Conservation (phyloP, 352 stramenopile genomes). For the Phytopythium helicoides region DNA sequence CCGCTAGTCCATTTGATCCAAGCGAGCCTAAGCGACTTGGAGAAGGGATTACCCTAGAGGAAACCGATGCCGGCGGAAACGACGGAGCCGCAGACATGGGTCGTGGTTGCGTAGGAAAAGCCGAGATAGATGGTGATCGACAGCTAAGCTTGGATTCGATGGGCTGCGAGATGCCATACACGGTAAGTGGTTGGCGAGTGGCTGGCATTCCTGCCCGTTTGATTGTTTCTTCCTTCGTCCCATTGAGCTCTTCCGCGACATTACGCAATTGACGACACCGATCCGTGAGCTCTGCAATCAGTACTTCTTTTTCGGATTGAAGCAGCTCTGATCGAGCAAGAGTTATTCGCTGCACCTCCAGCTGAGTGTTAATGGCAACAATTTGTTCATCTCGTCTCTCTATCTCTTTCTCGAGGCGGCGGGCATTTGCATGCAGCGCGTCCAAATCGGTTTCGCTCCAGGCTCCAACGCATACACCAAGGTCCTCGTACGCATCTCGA, state of each 20-base stretch:
- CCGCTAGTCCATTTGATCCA: background rate
- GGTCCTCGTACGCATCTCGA: constrained; percentile 41
- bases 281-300: constrained; percentile 47
- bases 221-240: background rate
- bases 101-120: background rate
- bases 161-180: constrained; percentile 48
- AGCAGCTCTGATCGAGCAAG: constrained; percentile 38
- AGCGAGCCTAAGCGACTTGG: constrained; percentile 20
- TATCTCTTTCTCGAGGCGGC: constrained; percentile 13
- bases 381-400: constrained; percentile 11
- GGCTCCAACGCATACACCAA: constrained; percentile 42
- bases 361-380: constrained; percentile 11
- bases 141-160: constrained; percentile 35
- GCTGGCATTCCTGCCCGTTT: background rate
- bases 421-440: constrained; percentile 19
- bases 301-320: constrained; percentile 53
- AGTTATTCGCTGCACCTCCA: constrained; percentile 31
- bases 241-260: constrained; percentile 11
- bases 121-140: constrained; percentile 23
- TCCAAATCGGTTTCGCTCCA: constrained; percentile 57
- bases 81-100: constrained; percentile 5
- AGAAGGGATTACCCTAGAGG: background rate
- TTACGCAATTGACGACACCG: constrained; percentile 38
- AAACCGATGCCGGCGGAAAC: background rate
- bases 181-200: constrained; percentile 33